Evolutionary conservation across 176 grass and related monocot species (phyloP), one percentile per base, ranked within the genome.

Genomic region (Tuctoria greenei): DNA sequence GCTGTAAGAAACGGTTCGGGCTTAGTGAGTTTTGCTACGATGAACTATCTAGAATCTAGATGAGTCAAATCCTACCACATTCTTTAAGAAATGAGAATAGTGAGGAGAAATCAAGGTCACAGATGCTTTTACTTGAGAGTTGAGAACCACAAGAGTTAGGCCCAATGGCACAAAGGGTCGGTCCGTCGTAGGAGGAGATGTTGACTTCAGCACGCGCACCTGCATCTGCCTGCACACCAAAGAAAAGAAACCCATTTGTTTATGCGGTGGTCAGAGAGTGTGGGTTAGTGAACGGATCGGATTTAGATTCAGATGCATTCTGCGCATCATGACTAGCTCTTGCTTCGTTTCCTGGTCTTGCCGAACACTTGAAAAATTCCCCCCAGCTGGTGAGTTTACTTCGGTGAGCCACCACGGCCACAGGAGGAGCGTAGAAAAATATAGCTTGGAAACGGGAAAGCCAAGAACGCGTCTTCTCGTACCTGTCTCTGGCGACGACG

Each of bases 31-130:
- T 67, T 10, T 31, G 49, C 16, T 52, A 24, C 34, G 51, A 65
- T 66, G 61, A 77, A 77, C 61, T 54, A 39, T 71, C 74, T 77
- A 42, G 65, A 78, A 39, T 71, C 74, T 77, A 42, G 65, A 78
- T 25, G 66, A 71, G 66, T 84, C 35, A 71, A 71, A 77, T 51
- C 56, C 56, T 62, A 55, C 20, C 31, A 36, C 74, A 71, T 64
- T 54, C 36, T 43, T 63, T 55, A 71, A 27, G 21, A 76, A 42
- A 11, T 42, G 27, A 83, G 49, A 26, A 18, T 11, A 54, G 38
- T 77, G 45, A 61, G 34, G 34, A 70, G 43, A 31, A 77, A 71
- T 71, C 43, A 43, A 54, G 55, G 73, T 71, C 65, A 7, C 13
- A 64, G 73, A 71, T 77, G 67, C 81, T 69, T 42, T 76, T 61